Conservation (phyloP, 1,139 yeast species). For the Candida mesenterica region DNA sequence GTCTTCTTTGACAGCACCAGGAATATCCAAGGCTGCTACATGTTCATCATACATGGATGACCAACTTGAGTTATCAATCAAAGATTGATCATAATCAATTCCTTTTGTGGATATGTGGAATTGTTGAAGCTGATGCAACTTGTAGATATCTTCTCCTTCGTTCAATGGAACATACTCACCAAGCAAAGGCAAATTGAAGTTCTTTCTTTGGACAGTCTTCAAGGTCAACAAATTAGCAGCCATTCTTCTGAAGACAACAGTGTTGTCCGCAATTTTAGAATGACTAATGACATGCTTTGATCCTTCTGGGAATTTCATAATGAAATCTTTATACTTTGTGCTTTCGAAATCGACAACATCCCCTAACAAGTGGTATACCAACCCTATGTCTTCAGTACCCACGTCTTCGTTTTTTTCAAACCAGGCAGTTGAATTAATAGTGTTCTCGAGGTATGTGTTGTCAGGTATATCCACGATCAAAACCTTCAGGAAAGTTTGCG, state of each 20-base stretch:
- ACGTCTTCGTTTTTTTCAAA: conserved; percentile 22
- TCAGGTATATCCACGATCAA: conserved; percentile 76
- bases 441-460: conserved; percentile 45
- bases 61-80: conserved; percentile 33
- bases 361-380: conserved; percentile 79
- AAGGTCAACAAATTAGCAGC: conserved; percentile 56
- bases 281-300: conserved; percentile 73
- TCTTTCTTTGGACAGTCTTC: conserved; percentile 50
- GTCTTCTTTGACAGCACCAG: conserved; percentile 16
- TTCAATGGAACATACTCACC: conserved; percentile 22
- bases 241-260: conserved; percentile 56
- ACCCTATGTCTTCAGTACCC: conserved; percentile 41
- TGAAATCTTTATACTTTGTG: conserved; percentile 43
- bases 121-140: conserved; percentile 35
- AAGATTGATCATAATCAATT: conserved; percentile 21
- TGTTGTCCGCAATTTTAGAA: conserved; percentile 57
- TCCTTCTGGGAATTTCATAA: conserved; percentile 47
- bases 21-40: conserved; percentile 30
- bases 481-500: conserved; percentile 56
- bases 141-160: conserved; percentile 12
- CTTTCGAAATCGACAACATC: conserved; percentile 52
- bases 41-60: conserved; percentile 41
- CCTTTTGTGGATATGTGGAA: conserved; percentile 27
- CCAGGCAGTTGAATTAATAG: conserved; percentile 34
- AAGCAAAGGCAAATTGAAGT: conserved; percentile 51